Conservation (phyloP, 2,329 filamentous ascomycete genomes). For the Dactylonectria macrodidyma region DNA sequence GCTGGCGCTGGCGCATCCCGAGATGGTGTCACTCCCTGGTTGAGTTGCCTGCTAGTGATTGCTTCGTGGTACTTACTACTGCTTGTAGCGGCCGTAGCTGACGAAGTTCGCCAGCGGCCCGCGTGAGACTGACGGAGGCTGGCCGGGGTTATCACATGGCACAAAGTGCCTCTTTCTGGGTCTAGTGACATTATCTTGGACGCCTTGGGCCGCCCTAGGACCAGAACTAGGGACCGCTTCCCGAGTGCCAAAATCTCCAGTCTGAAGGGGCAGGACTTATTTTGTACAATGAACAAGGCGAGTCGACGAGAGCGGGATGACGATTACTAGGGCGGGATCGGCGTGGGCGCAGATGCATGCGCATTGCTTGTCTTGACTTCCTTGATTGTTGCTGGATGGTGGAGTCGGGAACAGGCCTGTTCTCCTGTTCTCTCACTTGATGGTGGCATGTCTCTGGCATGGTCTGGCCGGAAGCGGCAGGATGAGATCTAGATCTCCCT, state of each 20-base stretch:
- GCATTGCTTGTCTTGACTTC: slow-evolving; percentile 8
- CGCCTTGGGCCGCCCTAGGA: neutral
- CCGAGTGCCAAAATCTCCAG: neutral
- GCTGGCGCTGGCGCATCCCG: neutral
- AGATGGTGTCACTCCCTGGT: neutral
- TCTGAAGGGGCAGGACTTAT: neutral
- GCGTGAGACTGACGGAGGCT: slow-evolving; percentile 12
- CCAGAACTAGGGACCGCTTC: neutral
- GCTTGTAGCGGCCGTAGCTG: neutral
- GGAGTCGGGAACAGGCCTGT: neutral
- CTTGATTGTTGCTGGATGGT: slow-evolving; percentile 8
- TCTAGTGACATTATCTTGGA: slow-evolving; percentile 1
- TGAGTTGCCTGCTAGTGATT: too few species aligned
- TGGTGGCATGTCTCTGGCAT: neutral
- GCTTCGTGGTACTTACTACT: too few species aligned
- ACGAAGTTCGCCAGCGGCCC: slow-evolving; percentile 4
- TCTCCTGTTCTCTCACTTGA: neutral
- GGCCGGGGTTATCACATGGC: slow-evolving; percentile 18
- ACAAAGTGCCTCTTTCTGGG: neutral
- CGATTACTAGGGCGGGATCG: neutral
- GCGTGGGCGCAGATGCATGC: slow-evolving; percentile 6
- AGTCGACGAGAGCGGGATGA: neutral
- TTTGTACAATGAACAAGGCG: neutral
- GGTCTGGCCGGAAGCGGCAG: neutral
- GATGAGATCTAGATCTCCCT: neutral